Evolutionary conservation across 192 early-diverging fungal genomes (phyloP), one percentile per base, ranked within the genome.

Genomic region (Helicostylum pulchrum): DNA sequence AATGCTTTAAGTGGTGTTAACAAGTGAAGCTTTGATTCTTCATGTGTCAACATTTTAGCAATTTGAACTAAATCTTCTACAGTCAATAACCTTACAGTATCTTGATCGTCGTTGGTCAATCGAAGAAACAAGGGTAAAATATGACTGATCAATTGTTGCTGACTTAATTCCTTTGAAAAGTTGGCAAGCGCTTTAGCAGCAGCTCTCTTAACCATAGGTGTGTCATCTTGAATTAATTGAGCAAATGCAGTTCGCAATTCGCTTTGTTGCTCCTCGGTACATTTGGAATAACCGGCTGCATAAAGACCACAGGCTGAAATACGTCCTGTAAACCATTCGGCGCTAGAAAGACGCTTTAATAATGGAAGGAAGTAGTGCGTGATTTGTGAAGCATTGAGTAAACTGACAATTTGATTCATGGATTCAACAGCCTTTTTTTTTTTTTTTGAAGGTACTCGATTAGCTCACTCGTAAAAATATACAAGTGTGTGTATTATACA

Each of bases 321-420:
- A 54, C 96, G 89, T 71, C 90, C 93, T 20, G 98, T 98, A 71
- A 99, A 99, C 98, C 98, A 99, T 75, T 98, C 96, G 52, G 95
- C 96, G 47, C 79, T 78, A n/a, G 92, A 87, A 46, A 99, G 85
- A 3, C 95, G 87, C 67, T 92, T 95, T 43, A 99, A 71, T 71
- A 97, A 85, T 15, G 95, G 94, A 31, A 98, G 85, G 65, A 92
- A 92, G 67, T 87, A 88, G 54, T 94, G 88, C 65, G 97, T 94
- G 59, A 97, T 78, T 68, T 97, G 94, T 34, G 68, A 70, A 63
- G 87, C 82, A 68, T 85, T 85, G 72, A 99, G 82, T 12, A 77
- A 57, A 36, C 77, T 79, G 45, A 84, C 86, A 61, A 99, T 89
- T 71, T 95, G 94, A 68, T 87, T 89, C 60, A 96, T 81, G 5